Evolutionary conservation across 1,139 yeast genomes (phyloP), one percentile per base, ranked within the genome.

Genomic region (Yamadazyma spencermartinsiae): DNA sequence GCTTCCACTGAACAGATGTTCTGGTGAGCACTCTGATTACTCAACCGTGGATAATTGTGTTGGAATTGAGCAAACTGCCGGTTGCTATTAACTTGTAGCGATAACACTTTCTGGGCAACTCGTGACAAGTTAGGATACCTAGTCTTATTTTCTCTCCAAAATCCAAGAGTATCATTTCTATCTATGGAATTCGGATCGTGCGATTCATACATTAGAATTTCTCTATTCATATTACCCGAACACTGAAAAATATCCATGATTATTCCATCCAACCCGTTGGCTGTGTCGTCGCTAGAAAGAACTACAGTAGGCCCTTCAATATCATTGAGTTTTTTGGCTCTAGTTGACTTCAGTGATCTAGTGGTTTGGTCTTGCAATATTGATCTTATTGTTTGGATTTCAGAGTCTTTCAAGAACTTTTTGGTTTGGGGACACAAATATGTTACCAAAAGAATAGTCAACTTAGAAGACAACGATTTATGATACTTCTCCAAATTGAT

Each of bases 381-480:
- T 8, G 38, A 13, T 31, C 47, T 37, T n/a, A 55, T 50, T 15
- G 40, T 29, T 34, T 43, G 48, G 11, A 60, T 48, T 24, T 56
- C 56, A 8, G 40, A 38, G 9, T 53, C 56, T 34, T 49, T 52
- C 28, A 60, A 45, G 34, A 48, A 58, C 35, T 60, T 49, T 35
- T 57, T 53, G 6, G 63, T 54, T 7, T 59, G 48, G 9, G 65
- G 63, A 39, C 58, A 61, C 29, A 61, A 45, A 42, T 60, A 61
- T 16, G 57, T 47, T 4, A 63, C 44, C 4, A 57, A 20, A 1
- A 47, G 29, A 18, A 60, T 38, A 31, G 51, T 54, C 6, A 54
- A 43, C 33, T 54, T 56, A 2, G 39, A 33, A 3, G 41, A 25
- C n/a, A 48, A 29, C 2, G 34, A 33, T 19, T 29, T 34, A 27